Evolutionary conservation across 352 stramenopile species (phyloP).

Genomic region (Phytophthora citrophthora): DNA sequence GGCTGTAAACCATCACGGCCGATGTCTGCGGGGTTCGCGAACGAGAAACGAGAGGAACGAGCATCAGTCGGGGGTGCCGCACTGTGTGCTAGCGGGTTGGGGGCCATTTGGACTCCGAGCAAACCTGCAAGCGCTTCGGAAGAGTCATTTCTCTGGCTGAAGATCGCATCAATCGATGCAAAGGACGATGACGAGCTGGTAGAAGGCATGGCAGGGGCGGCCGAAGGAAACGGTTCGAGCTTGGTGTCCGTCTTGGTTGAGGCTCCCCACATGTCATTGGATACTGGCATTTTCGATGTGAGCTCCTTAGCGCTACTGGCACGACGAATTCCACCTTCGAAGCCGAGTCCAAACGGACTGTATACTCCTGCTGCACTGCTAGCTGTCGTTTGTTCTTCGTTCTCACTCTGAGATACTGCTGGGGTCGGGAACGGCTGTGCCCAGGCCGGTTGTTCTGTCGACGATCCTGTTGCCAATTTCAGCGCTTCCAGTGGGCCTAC

Average conservation of each 20-base stretch:
- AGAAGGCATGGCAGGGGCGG: conserved; percentile 13
- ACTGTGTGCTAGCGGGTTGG: conserved; percentile 50
- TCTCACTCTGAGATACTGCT: conserved; percentile 44
- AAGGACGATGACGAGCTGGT: conserved; percentile 63
- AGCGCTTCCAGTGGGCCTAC: conserved; percentile 73
- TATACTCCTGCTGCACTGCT: conserved; percentile 47
- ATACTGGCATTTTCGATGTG: conserved; percentile 14
- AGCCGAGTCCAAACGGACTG: conserved; percentile 78
- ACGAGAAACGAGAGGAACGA: conserved; percentile 80
- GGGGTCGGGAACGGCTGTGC: conserved; percentile 72
- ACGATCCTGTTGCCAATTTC: conserved; percentile 71
- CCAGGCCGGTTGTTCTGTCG: conserved; percentile 67
- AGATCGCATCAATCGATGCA: conserved; percentile 85
- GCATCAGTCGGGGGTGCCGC: conserved; percentile 42
- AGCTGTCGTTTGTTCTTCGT: conserved; percentile 25
- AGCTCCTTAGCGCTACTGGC: conserved; percentile 32
- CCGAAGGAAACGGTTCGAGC: conserved; percentile 23
- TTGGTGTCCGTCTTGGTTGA: conserved; percentile 22
- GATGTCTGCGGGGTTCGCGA: conserved; percentile 63
- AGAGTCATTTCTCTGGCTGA: conserved; percentile 76
- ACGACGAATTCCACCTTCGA: conserved; percentile 67
- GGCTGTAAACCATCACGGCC: conserved; percentile 15
- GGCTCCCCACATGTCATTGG: conserved; percentile 34
- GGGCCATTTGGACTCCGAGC: conserved; percentile 62
- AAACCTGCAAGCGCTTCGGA: conserved; percentile 73